Percentiles rank a stretch among this genome's conserved stretches.
phyloP scores from a whole-genome alignment of 768 basidiomycete species.

The Lactarius deliciosus region DNA sequence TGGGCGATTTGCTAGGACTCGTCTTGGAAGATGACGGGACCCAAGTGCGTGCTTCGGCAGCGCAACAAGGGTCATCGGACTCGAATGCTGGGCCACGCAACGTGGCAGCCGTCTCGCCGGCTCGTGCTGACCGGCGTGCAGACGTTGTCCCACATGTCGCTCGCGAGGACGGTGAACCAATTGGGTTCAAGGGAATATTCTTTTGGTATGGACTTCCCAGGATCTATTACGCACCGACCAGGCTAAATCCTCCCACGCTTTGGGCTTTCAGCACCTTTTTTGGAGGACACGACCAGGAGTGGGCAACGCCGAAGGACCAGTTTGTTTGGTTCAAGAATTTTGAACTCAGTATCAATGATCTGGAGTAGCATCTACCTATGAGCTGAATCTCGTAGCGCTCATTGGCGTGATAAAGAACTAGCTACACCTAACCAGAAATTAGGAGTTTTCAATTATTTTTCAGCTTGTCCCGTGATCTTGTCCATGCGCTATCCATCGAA shows the following conservation, averaged over 20 bases:
- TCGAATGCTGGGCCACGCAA: too few relatives aligned
- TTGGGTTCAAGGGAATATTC: slow-evolving; percentile 56
- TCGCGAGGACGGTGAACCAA: slow-evolving; percentile 22
- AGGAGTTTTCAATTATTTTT: not conserved
- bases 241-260: not conserved
- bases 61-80: not conserved
- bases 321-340: slow-evolving; percentile 78
- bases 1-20: not conserved
- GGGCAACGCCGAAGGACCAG: slow-evolving; percentile 72
- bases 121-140: not conserved
- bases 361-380: not conserved
- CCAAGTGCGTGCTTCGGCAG: not conserved
- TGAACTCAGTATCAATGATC: slow-evolving; percentile 39
- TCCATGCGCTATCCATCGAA: too few relatives aligned
- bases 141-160: not conserved
- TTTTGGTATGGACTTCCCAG: slow-evolving; percentile 54
- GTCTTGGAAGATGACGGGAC: not conserved
- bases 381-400: not conserved
- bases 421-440: not conserved
- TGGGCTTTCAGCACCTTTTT: slow-evolving; percentile 60
- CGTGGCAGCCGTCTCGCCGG: not conserved
- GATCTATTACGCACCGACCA: not conserved
- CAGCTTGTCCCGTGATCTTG: too few relatives aligned
- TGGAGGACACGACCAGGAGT: slow-evolving; percentile 66
- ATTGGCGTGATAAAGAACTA: too few relatives aligned